Conservation (phyloP, 768 basidiomycete species). For the Mrakia hoshinonis region DNA sequence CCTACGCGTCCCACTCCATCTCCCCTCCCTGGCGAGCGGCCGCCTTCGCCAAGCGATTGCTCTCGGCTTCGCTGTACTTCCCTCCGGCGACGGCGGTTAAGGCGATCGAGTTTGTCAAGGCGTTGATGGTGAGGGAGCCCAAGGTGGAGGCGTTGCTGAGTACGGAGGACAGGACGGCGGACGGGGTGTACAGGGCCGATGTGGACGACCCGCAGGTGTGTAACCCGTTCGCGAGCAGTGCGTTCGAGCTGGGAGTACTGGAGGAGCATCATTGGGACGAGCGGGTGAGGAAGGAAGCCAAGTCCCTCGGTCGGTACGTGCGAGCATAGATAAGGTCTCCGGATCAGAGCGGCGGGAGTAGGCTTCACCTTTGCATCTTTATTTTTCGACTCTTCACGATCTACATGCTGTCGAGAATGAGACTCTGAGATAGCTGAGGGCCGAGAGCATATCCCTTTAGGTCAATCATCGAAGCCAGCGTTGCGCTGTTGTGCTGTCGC, state of each 20-base stretch:
- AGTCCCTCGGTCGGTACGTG: conserved; percentile 35
- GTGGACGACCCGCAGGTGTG: conserved; percentile 66
- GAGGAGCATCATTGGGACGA: conserved; percentile 53
- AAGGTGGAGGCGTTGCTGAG: conserved; percentile 74
- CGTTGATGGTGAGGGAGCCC: conserved; percentile 64
- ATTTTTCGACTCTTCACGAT: no score
- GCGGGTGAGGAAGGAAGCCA: conserved; percentile 59
- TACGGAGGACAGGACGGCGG: conserved; percentile 72
- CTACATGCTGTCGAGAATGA: no score
- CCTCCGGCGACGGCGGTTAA: conserved; percentile 57
- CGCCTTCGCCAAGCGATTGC: conserved; percentile 87
- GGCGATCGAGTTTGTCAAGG: conserved; percentile 62
- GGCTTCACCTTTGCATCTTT: no score
- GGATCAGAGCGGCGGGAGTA: no score
- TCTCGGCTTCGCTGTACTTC: conserved; percentile 73
- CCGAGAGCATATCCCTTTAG: no score
- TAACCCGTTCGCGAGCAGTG: conserved; percentile 70
- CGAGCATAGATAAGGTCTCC: not conserved
- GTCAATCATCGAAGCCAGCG: no score
- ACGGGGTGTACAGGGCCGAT: conserved; percentile 76
- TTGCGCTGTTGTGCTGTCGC: no score
- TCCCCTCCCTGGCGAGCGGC: conserved; percentile 65
- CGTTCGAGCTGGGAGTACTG: conserved; percentile 68
- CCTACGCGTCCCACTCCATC: conserved; percentile 48
- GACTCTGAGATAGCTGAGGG: no score